Evolutionary conservation across 2,329 filamentous ascomycete species (phyloP).

Genomic region (Arthrobotrys entomopaga): DNA sequence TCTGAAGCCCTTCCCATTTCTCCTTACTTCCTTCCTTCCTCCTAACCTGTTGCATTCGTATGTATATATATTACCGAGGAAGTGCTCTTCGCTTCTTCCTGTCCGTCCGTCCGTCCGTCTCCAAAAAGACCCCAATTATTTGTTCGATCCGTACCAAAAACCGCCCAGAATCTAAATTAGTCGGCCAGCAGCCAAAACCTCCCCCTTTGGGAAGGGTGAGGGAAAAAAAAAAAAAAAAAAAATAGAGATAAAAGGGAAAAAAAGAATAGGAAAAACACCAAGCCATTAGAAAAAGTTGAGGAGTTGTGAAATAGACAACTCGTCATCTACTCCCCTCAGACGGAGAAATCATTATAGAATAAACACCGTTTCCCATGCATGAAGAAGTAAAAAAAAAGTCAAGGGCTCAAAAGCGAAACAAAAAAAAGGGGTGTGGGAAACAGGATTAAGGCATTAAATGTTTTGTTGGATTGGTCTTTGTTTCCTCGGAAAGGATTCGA

Average conservation of each 20-base stretch:
- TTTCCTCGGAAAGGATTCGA: slow-evolving; percentile 45
- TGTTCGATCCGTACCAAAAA: slow-evolving; percentile 10
- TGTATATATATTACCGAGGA: slow-evolving; percentile 42
- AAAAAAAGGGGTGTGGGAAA: slow-evolving; percentile 30
- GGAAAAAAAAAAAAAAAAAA: slow-evolving; percentile 51
- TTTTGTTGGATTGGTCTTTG: slow-evolving; percentile 20
- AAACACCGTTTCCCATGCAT: slow-evolving; percentile 57
- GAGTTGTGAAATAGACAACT: slow-evolving; percentile 5
- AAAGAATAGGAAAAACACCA: slow-evolving; percentile 37
- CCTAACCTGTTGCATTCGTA: slow-evolving; percentile 15
- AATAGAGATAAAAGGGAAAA: slow-evolving; percentile 37
- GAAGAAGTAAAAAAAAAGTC: slow-evolving; percentile 49
- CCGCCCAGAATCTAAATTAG: slow-evolving; percentile 34
- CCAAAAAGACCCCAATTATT: not conserved
- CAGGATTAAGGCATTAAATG: slow-evolving; percentile 54
- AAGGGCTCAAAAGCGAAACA: slow-evolving; percentile 55
- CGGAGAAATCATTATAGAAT: slow-evolving; percentile 35
- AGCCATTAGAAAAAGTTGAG: slow-evolving; percentile 39
- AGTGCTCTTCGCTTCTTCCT: slow-evolving; percentile 10
- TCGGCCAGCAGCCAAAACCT: slow-evolving; percentile 55
- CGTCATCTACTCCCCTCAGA: slow-evolving; percentile 46
- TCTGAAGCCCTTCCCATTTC: not conserved
- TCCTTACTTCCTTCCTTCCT: not conserved
- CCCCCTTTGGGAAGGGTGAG: too few species aligned
- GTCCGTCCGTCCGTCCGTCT: not conserved